Conservation (phyloP, 306 rosid species). For the Quercus dentata region DNA sequence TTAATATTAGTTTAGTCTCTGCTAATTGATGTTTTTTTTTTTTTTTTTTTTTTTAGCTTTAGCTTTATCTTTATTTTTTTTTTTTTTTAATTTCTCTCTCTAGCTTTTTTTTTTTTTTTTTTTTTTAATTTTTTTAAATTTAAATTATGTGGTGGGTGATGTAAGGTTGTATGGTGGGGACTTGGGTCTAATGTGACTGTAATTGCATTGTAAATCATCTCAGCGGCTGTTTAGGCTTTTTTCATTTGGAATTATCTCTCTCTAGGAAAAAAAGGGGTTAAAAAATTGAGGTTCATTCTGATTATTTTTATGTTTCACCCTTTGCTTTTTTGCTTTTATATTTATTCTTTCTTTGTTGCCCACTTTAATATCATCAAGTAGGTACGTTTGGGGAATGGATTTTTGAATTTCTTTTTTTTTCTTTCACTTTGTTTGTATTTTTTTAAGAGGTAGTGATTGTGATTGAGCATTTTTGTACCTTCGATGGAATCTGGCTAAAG, state of each 20-base stretch:
- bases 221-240: constrained; percentile 31
- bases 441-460: too few relatives aligned
- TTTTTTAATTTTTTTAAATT: neutral
- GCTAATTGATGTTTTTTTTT: constrained; percentile 11
- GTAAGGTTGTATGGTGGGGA: neutral
- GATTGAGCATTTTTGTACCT: neutral
- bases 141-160: constrained; percentile 11
- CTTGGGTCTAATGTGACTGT: constrained; percentile 22
- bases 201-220: constrained; percentile 38
- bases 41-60: neutral
- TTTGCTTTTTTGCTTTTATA: neutral
- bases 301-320: neutral
- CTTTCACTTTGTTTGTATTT: too few relatives aligned
- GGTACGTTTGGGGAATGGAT: neutral
- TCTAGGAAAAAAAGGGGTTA: neutral
- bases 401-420: neutral
- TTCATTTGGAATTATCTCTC: constrained; percentile 1
- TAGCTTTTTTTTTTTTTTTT: neutral
- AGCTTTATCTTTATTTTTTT: constrained; percentile 7
- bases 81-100: neutral
- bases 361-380: neutral
- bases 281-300: constrained; percentile 2
- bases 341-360: neutral
- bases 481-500: neutral
- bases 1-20: neutral